Percentiles rank a stretch among this genome's conserved stretches.
Evolutionary conservation across 768 basidiomycete species (phyloP).

Genomic region (Mycena leptocephala): DNA sequence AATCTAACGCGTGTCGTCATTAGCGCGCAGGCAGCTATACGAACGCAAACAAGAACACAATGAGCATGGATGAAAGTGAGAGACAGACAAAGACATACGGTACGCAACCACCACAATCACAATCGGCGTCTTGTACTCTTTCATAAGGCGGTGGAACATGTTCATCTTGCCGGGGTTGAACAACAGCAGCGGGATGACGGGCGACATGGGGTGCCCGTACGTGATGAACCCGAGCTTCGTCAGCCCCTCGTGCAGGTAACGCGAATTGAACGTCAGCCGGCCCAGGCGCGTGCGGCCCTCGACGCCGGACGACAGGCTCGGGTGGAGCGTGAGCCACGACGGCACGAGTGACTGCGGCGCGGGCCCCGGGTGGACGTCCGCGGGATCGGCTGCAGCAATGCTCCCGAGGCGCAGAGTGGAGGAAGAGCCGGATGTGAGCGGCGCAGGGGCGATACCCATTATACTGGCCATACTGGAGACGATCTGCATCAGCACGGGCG

Average conservation of each 20-base stretch:
- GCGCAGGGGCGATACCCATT: slow-evolving; percentile 82
- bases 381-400: slow-evolving; percentile 41
- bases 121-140: slow-evolving; percentile 83
- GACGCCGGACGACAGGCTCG: slow-evolving; percentile 81
- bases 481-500: slow-evolving; percentile 93
- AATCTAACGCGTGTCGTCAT: slow-evolving; percentile 93
- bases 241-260: slow-evolving; percentile 91
- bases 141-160: slow-evolving; percentile 93
- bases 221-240: slow-evolving; percentile 97
- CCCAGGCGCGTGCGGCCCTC: slow-evolving; percentile 90
- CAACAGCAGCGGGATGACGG: slow-evolving; percentile 93
- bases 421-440: slow-evolving; percentile 50
- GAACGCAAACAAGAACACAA: background rate
- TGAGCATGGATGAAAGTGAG: background rate
- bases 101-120: slow-evolving; percentile 93
- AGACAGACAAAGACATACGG: slow-evolving; percentile 41
- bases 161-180: slow-evolving; percentile 97
- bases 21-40: slow-evolving; percentile 81
- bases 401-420: slow-evolving; percentile 51
- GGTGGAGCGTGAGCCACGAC: slow-evolving; percentile 84
- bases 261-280: slow-evolving; percentile 94
- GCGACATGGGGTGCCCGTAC: slow-evolving; percentile 92
- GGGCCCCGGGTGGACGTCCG: slow-evolving; percentile 74
- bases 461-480: slow-evolving; percentile 96
- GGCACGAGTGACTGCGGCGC: slow-evolving; percentile 79